Conservation (phyloP, 1,284 basidiomycete genomes). For the Marasmius tenuissimus region DNA sequence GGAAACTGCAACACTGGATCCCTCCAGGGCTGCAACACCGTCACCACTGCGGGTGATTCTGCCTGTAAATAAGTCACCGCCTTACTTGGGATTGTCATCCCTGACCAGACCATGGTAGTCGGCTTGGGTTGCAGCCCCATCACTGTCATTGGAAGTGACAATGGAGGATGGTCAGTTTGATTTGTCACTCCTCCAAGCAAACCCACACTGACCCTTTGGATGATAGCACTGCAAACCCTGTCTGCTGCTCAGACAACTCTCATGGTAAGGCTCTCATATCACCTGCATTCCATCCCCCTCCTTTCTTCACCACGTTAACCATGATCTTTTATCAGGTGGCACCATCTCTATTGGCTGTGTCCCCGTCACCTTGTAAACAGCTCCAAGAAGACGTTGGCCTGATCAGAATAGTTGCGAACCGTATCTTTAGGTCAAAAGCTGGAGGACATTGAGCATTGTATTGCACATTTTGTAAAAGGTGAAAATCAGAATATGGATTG, state of each 20-base stretch:
- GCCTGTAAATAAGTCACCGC: constrained; percentile 16
- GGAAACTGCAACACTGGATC: constrained; percentile 7
- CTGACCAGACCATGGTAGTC: constrained; percentile 13
- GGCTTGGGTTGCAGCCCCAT: constrained; percentile 22
- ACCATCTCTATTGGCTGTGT: neutral
- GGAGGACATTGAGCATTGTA: too few species aligned
- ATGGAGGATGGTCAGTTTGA: neutral
- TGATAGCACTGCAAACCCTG: constrained; percentile 18
- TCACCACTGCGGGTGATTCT: constrained; percentile 6
- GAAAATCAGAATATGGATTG: too few species aligned
- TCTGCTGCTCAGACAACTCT: constrained; percentile 11
- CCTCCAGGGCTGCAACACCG: constrained; percentile 23
- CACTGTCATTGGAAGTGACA: constrained; percentile 14
- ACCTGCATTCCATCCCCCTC: neutral
- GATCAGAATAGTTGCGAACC: too few species aligned
- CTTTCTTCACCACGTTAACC: neutral
- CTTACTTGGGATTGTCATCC: constrained; percentile 20
- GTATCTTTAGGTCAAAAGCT: too few species aligned
- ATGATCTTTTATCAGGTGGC: neutral
- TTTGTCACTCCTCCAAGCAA: neutral
- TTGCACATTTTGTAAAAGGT: too few species aligned
- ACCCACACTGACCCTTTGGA: neutral
- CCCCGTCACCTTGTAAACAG: neutral
- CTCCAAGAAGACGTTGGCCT: too few species aligned
- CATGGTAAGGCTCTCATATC: neutral